Evolutionary conservation across 2,329 filamentous ascomycete species (phyloP).

Genomic region (Fusarium sp.): DNA sequence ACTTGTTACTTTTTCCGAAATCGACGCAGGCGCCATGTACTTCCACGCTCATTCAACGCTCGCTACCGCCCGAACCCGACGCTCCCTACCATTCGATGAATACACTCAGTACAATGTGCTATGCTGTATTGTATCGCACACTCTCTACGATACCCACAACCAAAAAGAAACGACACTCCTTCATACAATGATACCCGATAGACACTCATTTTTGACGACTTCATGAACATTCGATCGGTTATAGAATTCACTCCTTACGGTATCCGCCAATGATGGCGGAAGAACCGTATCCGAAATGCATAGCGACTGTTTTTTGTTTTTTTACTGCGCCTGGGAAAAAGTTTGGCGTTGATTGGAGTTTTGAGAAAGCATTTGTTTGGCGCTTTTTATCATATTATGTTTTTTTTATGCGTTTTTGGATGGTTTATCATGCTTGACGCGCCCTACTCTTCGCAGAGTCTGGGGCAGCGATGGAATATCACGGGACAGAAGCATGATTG

Average conservation of each 20-base stretch:
- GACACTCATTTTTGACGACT: constrained; percentile 57
- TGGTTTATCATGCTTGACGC: constrained; percentile 34
- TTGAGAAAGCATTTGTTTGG: constrained; percentile 47
- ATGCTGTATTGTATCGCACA: constrained; percentile 52
- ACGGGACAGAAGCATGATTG: constrained; percentile 43
- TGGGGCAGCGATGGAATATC: constrained; percentile 35
- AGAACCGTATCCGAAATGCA: constrained; percentile 66
- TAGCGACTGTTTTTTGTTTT: constrained; percentile 64
- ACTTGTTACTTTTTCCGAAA: constrained; percentile 43
- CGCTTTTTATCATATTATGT: constrained; percentile 39
- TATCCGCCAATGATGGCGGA: constrained; percentile 54
- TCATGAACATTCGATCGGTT: constrained; percentile 56
- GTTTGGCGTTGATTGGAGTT: constrained; percentile 48
- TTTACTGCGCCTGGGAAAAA: constrained; percentile 47
- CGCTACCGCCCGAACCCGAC: constrained; percentile 51
- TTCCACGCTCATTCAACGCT: constrained; percentile 56
- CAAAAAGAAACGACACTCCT: constrained; percentile 50
- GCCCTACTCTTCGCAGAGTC: constrained; percentile 37
- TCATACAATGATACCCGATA: constrained; percentile 54
- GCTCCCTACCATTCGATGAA: constrained; percentile 48
- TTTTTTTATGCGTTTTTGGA: constrained; percentile 28
- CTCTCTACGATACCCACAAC: constrained; percentile 53
- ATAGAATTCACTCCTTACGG: constrained; percentile 65
- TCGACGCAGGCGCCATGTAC: constrained; percentile 57
- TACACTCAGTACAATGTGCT: constrained; percentile 50